phyloP scores from a whole-genome alignment of 179 eudicot species.

The Silene vulgaris region DNA sequence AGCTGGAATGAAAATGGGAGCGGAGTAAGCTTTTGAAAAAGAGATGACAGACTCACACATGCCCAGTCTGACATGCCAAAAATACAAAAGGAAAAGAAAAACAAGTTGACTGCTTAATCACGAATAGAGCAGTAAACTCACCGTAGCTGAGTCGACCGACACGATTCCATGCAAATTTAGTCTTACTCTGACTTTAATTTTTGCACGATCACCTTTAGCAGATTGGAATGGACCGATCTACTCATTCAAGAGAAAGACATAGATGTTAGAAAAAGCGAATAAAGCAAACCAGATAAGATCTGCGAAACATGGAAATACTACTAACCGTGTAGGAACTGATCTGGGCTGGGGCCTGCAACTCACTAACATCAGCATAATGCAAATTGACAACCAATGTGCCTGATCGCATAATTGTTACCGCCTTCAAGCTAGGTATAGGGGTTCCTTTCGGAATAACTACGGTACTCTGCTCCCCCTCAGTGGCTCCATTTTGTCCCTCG shows the following conservation, averaged over 20 bases:
- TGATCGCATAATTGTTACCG: constrained; percentile 66
- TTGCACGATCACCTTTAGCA: constrained; percentile 63
- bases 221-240: constrained; percentile 94
- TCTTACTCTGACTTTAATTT: constrained; percentile 77
- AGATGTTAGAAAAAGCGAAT: background rate
- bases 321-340: constrained; percentile 83
- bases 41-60: background rate
- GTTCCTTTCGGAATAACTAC: constrained; percentile 76
- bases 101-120: background rate
- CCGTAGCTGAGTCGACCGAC: constrained; percentile 76
- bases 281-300: background rate
- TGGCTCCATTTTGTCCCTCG: constrained; percentile 52
- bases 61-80: background rate
- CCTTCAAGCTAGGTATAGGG: constrained; percentile 75
- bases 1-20: constrained; percentile 39
- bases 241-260: constrained; percentile 8
- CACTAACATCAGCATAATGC: constrained; percentile 77
- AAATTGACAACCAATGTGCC: constrained; percentile 67
- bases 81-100: background rate
- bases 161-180: constrained; percentile 79
- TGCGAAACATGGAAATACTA: background rate
- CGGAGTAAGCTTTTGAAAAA: background rate
- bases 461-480: constrained; percentile 63
- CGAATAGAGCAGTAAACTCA: constrained; percentile 30
- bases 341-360: constrained; percentile 68